Base-by-base conservation (phyloP, 768 basidiomycete genomes). In the Lactarius psammicola region DNA sequence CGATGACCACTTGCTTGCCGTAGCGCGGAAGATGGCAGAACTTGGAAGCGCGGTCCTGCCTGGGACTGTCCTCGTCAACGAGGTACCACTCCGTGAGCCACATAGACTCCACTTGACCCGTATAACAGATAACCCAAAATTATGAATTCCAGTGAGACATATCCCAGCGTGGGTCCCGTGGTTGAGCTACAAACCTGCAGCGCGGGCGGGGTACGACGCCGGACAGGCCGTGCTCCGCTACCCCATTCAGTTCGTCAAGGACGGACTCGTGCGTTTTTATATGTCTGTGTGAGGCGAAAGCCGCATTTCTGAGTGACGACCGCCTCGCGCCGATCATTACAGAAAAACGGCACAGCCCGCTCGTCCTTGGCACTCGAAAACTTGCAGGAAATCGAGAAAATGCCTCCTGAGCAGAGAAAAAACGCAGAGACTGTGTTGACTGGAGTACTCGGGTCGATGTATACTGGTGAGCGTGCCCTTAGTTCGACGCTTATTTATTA, bases 221-320 rank as follows among this genome's bases (percentile, higher is more conserved):
- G 63, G 63, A 49, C 56, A 63, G 56, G 63, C 28, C 56, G 56
- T 63, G 26, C 63, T 63, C 46, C 56, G 46, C 18, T 63, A 63
- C 46, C 63, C 63, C 6, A 58, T 63, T 34, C 44, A 57, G 46
- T 63, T 51, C 30, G 63, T 63, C 46, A 63, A 53, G 49, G 34
- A 63, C 6, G 56, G 63, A 28, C 57, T 51, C 26, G 63, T 63
- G 56, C 56, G 56, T 63, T 40, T 44, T 3, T 26, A 31, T 11
- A n/a, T n/a, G 20, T 20, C 42, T 30, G 1, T 23, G 9, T 0
- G 23, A 36, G 42, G 44, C 20, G n/a, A 38, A 58, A 20, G 4
- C 20, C n/a, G 20, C 20, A 3, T 36, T 33, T 63, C 42, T 63
- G 56, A 38, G 7, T 18, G 38, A 42, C 15, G 40, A 6, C 4